Base-by-base conservation (phyloP, 345 rosid genomes). In the Linum lewisii region DNA sequence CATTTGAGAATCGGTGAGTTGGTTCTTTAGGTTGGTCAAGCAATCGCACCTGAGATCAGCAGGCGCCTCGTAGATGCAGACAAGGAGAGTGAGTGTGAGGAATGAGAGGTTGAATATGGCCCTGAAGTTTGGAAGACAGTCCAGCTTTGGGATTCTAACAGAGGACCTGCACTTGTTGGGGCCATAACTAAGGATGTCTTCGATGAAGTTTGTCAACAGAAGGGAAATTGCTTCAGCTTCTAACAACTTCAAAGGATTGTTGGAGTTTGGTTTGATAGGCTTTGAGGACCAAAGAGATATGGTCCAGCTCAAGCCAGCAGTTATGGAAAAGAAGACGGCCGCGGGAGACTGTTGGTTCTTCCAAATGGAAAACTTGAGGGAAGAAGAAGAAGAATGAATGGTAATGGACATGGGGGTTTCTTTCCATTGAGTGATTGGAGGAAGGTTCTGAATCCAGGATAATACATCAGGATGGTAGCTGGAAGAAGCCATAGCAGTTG, bases 31-130 rank as follows among this genome's bases (percentile, higher is more conserved):
- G 56, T 71, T 67, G 45, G 54, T 67, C 10, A 91, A 71, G 63
- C 95, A 88, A 10, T 66, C 64, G 6, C 79, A 65, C 15, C 98
- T 68, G 10, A 91, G 77, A 59, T 78, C 81, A 0, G 69, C 55
- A 1, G 96, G 98, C 1, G 92, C 95, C 71, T 91, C 95, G 6
- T 88, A 88, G 80, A 84, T 76, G 73, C 90, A 86, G 3, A 91
- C 64, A 23, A 91, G 80, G 49, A 88, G 61, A 0, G 73, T 56
- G 18, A 91, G 81, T 20, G 96, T 79, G 71, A 82, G 73, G 62
- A 88, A 88, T 0, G 81, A 74, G 1, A 86, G 77, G 70, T 86
- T 83, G 67, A 91, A 86, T 24, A 84, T 66, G 58, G 75, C 88
- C 65, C 64, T 74, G 50, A 80, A 60, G 58, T 81, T 71, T 7